Base-by-base conservation (phyloP, 176 grass and related monocot species). In the Secale cereale region DNA sequence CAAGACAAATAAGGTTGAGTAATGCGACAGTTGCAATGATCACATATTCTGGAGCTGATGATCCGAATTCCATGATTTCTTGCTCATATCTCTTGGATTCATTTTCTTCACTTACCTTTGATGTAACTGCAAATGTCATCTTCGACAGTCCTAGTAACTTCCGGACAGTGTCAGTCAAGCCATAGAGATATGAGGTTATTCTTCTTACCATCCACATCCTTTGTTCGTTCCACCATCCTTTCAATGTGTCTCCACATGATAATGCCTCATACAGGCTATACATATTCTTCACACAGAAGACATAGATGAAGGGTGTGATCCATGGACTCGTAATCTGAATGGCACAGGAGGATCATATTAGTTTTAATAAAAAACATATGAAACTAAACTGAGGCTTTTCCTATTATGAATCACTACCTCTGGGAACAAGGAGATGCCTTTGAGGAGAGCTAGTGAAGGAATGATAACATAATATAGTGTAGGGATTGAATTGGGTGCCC, bases 141-240 rank as follows among this genome's bases (percentile, higher is more conserved):
- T 89, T 91, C 0, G 78, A 86, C 13, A 96, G 48, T 81, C 89
- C 89, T 61, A 93, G 27, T 37, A 93, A 13, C 22, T 87, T 91
- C n/a, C 90, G 50, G 39, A 82, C 35, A 41, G 77, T 83, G 20
- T 90, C 91, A 56, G 83, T 73, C n/a, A 26, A 7, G 28, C 76
- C 85, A 48, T 85, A 95, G n/a, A 92, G 87, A 61, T 91, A 98
- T 0, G 92, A 92, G 71, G 91, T 91, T 78, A 86, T 84, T 87
- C 92, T 94, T 81, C 25, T 93, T 27, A 94, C 45, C 29, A 98
- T 22, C 95, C 85, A 92, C 74, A 88, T 92, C 59, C 91, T 87
- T 79, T 96, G 94, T 71, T 72, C 88, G 41, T 96, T 96, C 91
- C 94, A 96, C 91, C 91, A 96, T 33, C 87, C 87, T 75, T 37